phyloP scores from a whole-genome alignment of 108 stramenopile genomes.

The Epithemia pelagica region DNA sequence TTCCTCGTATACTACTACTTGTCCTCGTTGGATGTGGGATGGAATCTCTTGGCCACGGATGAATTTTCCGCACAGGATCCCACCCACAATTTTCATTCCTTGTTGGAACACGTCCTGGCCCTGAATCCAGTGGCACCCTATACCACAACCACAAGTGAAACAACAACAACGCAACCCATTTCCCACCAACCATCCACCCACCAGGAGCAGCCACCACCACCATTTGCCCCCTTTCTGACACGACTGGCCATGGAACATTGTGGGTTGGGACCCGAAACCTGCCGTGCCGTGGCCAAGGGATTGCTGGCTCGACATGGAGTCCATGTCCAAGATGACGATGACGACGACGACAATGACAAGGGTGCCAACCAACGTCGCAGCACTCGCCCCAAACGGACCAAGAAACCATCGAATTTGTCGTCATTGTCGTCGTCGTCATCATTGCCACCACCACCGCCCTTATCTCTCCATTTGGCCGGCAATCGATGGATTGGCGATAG shows the following conservation, averaged over 20 bases:
- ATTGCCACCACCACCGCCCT: conserved; percentile 7
- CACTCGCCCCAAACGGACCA: background rate
- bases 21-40: conserved; percentile 51
- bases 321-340: too few relatives aligned
- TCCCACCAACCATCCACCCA: conserved; percentile 19
- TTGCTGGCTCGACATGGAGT: conserved; percentile 9
- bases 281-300: conserved; percentile 67
- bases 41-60: conserved; percentile 40
- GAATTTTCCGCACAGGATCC: conserved; percentile 21
- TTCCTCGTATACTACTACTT: conserved; percentile 1
- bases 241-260: conserved; percentile 45
- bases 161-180: too few relatives aligned
- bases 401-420: background rate
- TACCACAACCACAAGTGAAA: background rate
- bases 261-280: conserved; percentile 61
- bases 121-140: background rate
- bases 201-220: background rate
- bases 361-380: background rate
- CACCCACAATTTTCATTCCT: conserved; percentile 14
- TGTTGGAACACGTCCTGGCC: conserved; percentile 2
- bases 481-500: conserved; percentile 71
- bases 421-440: conserved; percentile 18
- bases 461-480: conserved; percentile 39
- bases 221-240: background rate
- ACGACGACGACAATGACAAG: background rate